phyloP scores from a whole-genome alignment of 1,139 yeast species.

The Blastobotrys capitulatus region DNA sequence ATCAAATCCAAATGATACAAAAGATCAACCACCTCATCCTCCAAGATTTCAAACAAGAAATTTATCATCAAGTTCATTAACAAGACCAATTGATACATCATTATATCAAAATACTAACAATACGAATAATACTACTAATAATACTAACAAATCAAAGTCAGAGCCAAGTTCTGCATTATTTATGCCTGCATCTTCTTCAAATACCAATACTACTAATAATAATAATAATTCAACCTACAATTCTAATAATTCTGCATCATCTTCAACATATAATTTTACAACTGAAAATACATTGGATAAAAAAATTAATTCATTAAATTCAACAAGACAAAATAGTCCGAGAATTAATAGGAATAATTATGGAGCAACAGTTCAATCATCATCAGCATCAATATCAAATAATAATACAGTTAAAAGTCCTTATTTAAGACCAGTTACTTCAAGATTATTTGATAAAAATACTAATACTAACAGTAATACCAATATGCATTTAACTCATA shows the following conservation, averaged over 20 bases:
- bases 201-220: neutral
- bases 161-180: constrained; percentile 9
- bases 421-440: constrained; percentile 12
- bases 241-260: neutral
- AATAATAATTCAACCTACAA: neutral
- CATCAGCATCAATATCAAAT: too few relatives aligned
- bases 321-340: constrained; percentile 6
- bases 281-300: neutral
- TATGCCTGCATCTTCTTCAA: constrained; percentile 8
- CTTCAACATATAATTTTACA: neutral
- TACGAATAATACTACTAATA: neutral
- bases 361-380: neutral
- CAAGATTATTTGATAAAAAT: constrained; percentile 12
- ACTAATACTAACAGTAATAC: neutral
- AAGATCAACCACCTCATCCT: neutral
- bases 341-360: constrained; percentile 1
- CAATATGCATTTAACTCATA: too few relatives aligned
- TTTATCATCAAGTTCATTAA: constrained; percentile 24
- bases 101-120: neutral
- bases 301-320: neutral
- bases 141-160: neutral
- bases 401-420: constrained; percentile 2
- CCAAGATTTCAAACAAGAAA: constrained; percentile 13
- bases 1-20: constrained; percentile 35
- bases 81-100: constrained; percentile 5